phyloP scores from a whole-genome alignment of 1,284 basidiomycete species.

The Boletus semigastroideus region DNA sequence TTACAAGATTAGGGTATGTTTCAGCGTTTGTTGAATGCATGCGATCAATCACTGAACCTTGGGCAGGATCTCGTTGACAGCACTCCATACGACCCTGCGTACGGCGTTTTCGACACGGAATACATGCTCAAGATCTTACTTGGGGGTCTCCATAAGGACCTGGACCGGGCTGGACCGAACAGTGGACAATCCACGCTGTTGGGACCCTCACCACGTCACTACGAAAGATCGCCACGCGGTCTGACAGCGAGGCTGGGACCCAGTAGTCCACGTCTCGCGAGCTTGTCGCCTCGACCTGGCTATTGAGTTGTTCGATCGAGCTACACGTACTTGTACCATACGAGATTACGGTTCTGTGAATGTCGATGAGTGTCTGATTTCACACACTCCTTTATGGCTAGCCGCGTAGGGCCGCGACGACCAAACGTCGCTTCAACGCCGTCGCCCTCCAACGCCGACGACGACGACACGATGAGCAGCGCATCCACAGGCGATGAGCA shows the following conservation, averaged over 20 bases:
- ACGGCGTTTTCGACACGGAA: conserved; percentile 37
- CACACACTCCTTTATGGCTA: conserved; percentile 25
- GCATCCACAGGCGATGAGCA: conserved; percentile 16
- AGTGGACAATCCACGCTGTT: conserved; percentile 10
- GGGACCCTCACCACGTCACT: conserved; percentile 1
- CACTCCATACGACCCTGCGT: conserved; percentile 37
- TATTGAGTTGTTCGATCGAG: conserved; percentile 9
- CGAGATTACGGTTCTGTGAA: no score
- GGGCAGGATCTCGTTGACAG: conserved; percentile 49
- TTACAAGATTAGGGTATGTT: conserved; percentile 40
- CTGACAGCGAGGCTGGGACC: conserved; percentile 10
- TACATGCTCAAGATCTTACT: conserved; percentile 46
- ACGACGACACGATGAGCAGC: conserved; percentile 23
- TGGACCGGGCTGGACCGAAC: conserved; percentile 16
- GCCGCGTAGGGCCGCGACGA: conserved; percentile 21
- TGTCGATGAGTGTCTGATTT: no score
- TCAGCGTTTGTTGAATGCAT: background rate
- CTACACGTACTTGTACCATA: no score
- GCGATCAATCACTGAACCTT: conserved; percentile 4
- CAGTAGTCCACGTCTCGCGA: conserved; percentile 14
- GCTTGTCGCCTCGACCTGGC: conserved; percentile 11
- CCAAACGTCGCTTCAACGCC: conserved; percentile 5
- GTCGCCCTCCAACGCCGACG: conserved; percentile 19
- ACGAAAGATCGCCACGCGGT: conserved; percentile 20
- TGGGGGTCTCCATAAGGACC: conserved; percentile 36